phyloP scores from a whole-genome alignment of 345 rosid species.

The Erysimum cheiranthoides region DNA sequence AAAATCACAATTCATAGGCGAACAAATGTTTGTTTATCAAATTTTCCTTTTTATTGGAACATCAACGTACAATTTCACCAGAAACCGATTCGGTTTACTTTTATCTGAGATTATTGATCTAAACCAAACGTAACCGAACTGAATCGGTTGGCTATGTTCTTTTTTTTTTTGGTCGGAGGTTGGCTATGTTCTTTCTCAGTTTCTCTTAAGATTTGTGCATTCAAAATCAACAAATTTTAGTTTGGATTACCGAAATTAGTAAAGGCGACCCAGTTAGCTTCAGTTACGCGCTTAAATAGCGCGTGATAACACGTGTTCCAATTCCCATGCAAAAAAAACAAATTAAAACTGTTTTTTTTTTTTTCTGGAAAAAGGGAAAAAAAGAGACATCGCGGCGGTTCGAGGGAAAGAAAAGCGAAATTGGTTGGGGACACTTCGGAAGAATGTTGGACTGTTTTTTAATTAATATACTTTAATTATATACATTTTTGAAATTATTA shows the following conservation, averaged over 20 bases:
- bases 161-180: too few species aligned
- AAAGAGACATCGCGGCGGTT: conserved; percentile 48
- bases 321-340: conserved; percentile 35
- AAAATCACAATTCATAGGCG: conserved; percentile 31
- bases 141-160: background rate
- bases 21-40: conserved; percentile 35
- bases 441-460: conserved; percentile 46
- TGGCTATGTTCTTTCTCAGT: background rate
- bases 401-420: conserved; percentile 47
- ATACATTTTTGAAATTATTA: background rate
- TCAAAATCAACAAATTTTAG: background rate
- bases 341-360: background rate
- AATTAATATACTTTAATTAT: background rate
- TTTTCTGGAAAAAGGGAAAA: conserved; percentile 8
- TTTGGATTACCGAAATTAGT: background rate
- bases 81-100: conserved; percentile 28
- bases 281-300: background rate
- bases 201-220: background rate
- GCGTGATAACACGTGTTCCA: conserved; percentile 12
- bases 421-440: conserved; percentile 44
- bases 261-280: background rate
- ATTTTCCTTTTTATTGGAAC: conserved; percentile 16
- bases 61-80: background rate
- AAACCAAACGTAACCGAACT: background rate
- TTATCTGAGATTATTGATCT: background rate